Conservation (phyloP, 805 yeast genomes). For the Ogataea corticis region DNA sequence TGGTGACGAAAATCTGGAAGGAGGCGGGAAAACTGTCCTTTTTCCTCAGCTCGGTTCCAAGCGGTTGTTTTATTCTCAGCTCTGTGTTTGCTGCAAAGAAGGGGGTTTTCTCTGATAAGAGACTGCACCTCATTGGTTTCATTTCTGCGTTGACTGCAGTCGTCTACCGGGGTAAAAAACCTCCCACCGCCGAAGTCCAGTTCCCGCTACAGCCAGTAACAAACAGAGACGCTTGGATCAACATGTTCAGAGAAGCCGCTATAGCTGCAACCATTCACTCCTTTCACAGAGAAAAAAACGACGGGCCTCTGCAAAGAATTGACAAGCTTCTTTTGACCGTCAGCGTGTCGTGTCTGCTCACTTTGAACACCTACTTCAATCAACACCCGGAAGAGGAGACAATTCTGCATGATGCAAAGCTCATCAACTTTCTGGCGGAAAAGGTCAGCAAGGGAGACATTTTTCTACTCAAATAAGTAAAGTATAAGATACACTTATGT, state of each 20-base stretch:
- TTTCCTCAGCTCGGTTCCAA: constrained; percentile 6
- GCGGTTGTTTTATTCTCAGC: constrained; percentile 1
- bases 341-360: background rate
- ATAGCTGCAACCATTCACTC: constrained; percentile 1
- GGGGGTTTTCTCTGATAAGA: background rate
- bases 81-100: background rate
- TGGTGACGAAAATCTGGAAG: constrained; percentile 1
- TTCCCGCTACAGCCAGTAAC: background rate
- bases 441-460: constrained; percentile 3
- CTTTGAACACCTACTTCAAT: background rate
- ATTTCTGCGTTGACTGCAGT: background rate
- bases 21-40: constrained; percentile 5
- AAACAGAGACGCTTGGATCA: constrained; percentile 8
- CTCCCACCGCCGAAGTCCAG: background rate
- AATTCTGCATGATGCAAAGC: constrained; percentile 3
- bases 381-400: background rate
- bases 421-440: background rate
- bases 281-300: background rate
- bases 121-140: constrained; percentile 5
- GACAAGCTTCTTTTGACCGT: constrained; percentile 1
- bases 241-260: constrained; percentile 5
- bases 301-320: background rate
- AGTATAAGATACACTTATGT: background rate
- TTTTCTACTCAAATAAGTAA: constrained; percentile 1
- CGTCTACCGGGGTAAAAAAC: background rate